These are phyloP conservation scores for Geranium brycei DNA, from an alignment of 345 rosid species.

Conservation along the genomic window DNA sequence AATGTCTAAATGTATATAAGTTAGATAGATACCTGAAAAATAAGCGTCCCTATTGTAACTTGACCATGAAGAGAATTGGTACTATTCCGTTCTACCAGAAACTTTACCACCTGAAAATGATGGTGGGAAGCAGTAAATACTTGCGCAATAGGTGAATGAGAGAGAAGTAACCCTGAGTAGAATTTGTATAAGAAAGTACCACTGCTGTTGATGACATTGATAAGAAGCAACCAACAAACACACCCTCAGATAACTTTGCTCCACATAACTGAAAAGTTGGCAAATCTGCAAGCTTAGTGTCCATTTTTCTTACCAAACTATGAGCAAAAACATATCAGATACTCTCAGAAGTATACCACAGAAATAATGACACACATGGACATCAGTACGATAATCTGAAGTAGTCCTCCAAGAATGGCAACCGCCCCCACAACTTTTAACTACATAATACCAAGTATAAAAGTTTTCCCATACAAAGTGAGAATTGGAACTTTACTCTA, in stretches of 20 bases:
- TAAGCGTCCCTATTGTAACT: conserved; percentile 91
- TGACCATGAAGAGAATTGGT: conserved; percentile 84
- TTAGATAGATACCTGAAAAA: conserved; percentile 60
- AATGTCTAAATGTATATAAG: conserved; percentile 3
- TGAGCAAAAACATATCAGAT: conserved; percentile 7
- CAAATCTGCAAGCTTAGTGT: conserved; percentile 13
- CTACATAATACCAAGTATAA: conserved; percentile 35
- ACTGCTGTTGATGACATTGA: conserved; percentile 98
- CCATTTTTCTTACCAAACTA: not conserved
- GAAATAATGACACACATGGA: conserved; percentile 67
- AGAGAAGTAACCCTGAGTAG: not conserved
- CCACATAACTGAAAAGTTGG: conserved; percentile 66
- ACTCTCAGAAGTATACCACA: conserved; percentile 31
- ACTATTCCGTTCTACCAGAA: conserved; percentile 63
- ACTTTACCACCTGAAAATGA: conserved; percentile 70
- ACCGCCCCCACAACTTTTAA: conserved; percentile 93
- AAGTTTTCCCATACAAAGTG: conserved; percentile 3
- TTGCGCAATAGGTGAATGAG: no score
- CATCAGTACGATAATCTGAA: conserved; percentile 74
- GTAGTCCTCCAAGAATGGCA: conserved; percentile 87
- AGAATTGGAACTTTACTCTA: not conserved
- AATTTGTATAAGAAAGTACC: conserved; percentile 34
- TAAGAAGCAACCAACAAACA: conserved; percentile 89
- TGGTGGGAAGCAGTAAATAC: no score
- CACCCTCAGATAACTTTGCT: conserved; percentile 90